phyloP scores from a whole-genome alignment of 371 early-diverging fungal species.

The Smittium culicis region DNA sequence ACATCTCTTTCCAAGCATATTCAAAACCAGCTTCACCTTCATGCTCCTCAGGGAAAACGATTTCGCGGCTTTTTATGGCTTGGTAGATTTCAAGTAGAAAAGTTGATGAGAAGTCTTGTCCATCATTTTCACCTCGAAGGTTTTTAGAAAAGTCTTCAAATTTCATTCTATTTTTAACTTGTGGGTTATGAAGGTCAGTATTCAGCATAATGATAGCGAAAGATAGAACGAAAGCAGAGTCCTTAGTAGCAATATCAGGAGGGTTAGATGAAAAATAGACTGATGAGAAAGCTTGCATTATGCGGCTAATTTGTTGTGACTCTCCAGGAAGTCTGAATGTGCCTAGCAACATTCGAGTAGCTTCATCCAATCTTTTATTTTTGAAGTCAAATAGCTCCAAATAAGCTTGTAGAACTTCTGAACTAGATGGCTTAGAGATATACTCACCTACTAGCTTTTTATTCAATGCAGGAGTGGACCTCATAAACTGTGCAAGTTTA shows the following conservation, averaged over 20 bases:
- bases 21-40: constrained; percentile 88
- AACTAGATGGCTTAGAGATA: constrained; percentile 66
- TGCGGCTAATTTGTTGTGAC: constrained; percentile 83
- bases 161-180: constrained; percentile 67
- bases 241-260: constrained; percentile 46
- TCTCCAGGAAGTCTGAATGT: constrained; percentile 89
- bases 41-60: constrained; percentile 80
- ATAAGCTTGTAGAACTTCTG: constrained; percentile 59
- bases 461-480: constrained; percentile 55
- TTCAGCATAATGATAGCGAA: constrained; percentile 87
- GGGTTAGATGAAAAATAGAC: constrained; percentile 49
- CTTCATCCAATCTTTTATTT: constrained; percentile 71
- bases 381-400: constrained; percentile 71
- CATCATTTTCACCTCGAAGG: constrained; percentile 60
- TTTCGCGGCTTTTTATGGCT: constrained; percentile 62
- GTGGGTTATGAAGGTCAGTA: constrained; percentile 86
- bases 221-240: constrained; percentile 66
- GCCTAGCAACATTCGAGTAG: constrained; percentile 63
- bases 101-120: constrained; percentile 49
- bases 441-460: constrained; percentile 76
- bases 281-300: constrained; percentile 72
- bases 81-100: constrained; percentile 59
- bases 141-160: constrained; percentile 74
- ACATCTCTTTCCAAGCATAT: constrained; percentile 84
- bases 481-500: constrained; percentile 55